A percentile compares a stretch with the other conserved stretches of the same genome.
These are phyloP conservation scores for Mollisia scopiformis DNA, from an alignment of 2,329 filamentous ascomycete species.

Conservation along the genomic window DNA sequence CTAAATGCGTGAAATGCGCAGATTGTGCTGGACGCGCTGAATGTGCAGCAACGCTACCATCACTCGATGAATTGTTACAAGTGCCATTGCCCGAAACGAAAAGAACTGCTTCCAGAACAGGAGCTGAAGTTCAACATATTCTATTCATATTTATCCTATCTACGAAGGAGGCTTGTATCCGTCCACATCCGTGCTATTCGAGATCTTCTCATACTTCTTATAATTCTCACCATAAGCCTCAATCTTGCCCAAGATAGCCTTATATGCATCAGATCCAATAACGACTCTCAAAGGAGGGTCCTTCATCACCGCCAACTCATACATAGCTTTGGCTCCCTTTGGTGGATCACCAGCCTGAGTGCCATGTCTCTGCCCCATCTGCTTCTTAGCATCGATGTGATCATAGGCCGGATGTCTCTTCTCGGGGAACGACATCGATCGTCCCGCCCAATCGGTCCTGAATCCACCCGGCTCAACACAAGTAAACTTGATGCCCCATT, in stretches of 20 bases:
- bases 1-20: too few species aligned
- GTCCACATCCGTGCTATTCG: conserved; percentile 29
- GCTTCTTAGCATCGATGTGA: conserved; percentile 47
- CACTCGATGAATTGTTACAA: too few species aligned
- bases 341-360: conserved; percentile 44
- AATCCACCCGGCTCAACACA: conserved; percentile 45
- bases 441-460: conserved; percentile 42
- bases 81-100: too few species aligned
- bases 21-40: too few species aligned
- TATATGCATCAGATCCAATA: conserved; percentile 56
- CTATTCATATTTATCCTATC: background rate
- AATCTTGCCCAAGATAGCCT: conserved; percentile 51
- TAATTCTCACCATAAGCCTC: conserved; percentile 48
- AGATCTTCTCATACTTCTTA: conserved; percentile 32
- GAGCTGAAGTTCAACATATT: background rate
- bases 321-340: conserved; percentile 54
- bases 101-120: background rate
- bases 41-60: too few species aligned
- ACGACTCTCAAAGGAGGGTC: conserved; percentile 55
- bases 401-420: conserved; percentile 48
- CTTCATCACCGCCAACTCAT: conserved; percentile 55
- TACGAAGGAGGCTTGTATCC: conserved; percentile 9
- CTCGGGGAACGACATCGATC: conserved; percentile 44
- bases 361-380: conserved; percentile 40
- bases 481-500: conserved; percentile 43